Evolutionary conservation across 192 early-diverging fungal genomes (phyloP), one percentile per base, ranked within the genome.

Genomic region (Rhizoclosmatium globosum): DNA sequence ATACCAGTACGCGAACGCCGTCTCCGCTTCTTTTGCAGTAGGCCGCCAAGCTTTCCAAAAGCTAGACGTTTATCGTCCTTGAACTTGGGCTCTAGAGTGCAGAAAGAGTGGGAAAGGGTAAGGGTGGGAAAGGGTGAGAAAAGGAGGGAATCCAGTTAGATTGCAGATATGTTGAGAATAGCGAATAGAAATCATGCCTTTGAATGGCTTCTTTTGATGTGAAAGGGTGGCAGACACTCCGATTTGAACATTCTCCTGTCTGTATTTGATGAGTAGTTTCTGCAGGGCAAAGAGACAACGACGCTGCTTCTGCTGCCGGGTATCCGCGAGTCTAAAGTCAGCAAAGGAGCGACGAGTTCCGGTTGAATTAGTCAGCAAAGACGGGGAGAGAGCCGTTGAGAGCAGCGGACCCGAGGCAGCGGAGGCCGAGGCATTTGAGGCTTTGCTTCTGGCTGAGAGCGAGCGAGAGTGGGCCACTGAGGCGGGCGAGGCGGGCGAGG

Each of bases 21-120:
- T 57, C 78, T 78, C 76, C 83, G 83, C 57, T 83, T 87, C 31
- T 75, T 79, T 61, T 79, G 72, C 41, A 87, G 71, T 15, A 88
- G 71, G 4, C 76, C 59, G 38, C 80, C 74, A 3, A 88, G 58
- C 71, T 89, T 84, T 47, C 77, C 69, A 15, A 80, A 47, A 47
- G 39, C 65, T 45, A 79, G 48, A 61, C 74, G 61, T 56, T 84
- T 83, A 53, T 83, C 79, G 38, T 85, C 78, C 74, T 67, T 80
- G 72, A 82, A 76, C 47, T 82, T 79, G n/a, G 81, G 81, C 65
- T 78, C 75, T 83, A n/a, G 62, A 31, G 31, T 31, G 31, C 31
- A 31, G 31, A 31, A 31, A 31, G 31, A 31, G 13, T 1, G 38
- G 31, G 31, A 31, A 31, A 31, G 31, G 31, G 31, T n/a, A 31